Evolutionary conservation across 495 filamentous ascomycete genomes (phyloP), one percentile per base, ranked within the genome.

Genomic region (Podospora sp.): DNA sequence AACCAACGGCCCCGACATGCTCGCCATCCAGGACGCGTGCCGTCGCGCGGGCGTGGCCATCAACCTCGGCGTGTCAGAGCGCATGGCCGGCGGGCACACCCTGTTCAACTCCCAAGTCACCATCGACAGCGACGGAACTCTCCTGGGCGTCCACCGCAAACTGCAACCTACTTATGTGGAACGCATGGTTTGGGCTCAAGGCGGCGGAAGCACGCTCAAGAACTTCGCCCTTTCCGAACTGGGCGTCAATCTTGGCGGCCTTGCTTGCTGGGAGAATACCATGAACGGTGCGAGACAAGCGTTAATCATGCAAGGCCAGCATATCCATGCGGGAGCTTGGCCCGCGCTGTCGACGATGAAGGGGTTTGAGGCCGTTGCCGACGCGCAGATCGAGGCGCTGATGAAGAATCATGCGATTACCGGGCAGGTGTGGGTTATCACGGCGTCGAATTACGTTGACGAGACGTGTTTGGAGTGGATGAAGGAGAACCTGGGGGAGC

Each of bases 221-320:
- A 71, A 65, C 21, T 78, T 62, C 33, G 8, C 57, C 0, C 36
- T 71, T 3, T 7, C n/a, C 0, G n/a, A 21, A 6, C 46, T 68
- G 20, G 79, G 77, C 1, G 75, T 68, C 25, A 80, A 79, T 8
- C 69, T 85, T 6, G 82, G 82, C 18, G 79, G 76, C 20, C 71
- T 85, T n/a, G 77, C 79, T 1, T 85, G 82, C 70, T 81, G 82
- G 75, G 82, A 85, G 68, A 76, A 83, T 40, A 82, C 82, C 58
- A 82, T 80, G 69, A 81, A 78, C 55, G 78, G 72, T 2, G 82
- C 82, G 26, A 68, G 79, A 0, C 78, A 82, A 60, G 77, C 80
- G 24, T 69, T 82, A 29, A 79, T 81, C 25, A 68, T 65, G 27
- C 76, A 80, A 59, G 71, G 73, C 6, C 70, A 82, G 66, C 75